These are phyloP conservation scores for Amphibolis antarctica DNA, from an alignment of 106 monocot species.

Conservation along the genomic window DNA sequence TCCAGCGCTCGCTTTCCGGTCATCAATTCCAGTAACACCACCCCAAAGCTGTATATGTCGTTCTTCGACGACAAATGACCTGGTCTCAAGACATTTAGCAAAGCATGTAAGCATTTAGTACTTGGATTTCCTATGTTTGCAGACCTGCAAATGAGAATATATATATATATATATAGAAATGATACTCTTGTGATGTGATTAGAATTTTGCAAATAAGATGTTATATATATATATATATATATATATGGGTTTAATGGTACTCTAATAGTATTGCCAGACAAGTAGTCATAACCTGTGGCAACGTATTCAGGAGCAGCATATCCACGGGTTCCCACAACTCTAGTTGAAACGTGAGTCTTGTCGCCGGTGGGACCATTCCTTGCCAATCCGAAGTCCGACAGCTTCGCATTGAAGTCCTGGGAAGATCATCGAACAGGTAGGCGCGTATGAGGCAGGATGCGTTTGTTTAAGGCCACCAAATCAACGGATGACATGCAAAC, in stretches of 20 bases:
- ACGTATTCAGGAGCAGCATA: constrained; percentile 95
- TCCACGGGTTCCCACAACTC: constrained; percentile 69
- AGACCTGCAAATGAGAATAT: too few species aligned
- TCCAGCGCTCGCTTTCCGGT: constrained; percentile 63
- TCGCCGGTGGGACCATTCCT: constrained; percentile 85
- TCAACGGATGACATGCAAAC: background rate
- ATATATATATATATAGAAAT: too few species aligned
- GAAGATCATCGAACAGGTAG: constrained; percentile 2
- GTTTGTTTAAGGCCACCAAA: background rate
- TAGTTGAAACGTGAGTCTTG: constrained; percentile 82
- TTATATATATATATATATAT: too few species aligned
- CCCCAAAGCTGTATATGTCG: constrained; percentile 91
- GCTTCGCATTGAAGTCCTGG: constrained; percentile 79
- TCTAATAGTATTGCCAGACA: too few species aligned
- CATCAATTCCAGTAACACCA: constrained; percentile 69
- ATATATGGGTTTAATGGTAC: too few species aligned
- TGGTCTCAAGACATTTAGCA: constrained; percentile 12
- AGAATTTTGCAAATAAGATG: too few species aligned
- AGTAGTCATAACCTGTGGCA: constrained; percentile 40
- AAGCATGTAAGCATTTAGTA: background rate
- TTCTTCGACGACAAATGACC: constrained; percentile 71
- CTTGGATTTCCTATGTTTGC: too few species aligned
- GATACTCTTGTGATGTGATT: too few species aligned
- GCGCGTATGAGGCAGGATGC: background rate
- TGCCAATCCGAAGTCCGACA: constrained; percentile 90